phyloP scores from a whole-genome alignment of 176 grass and related monocot species.

The Puya raimondii region DNA sequence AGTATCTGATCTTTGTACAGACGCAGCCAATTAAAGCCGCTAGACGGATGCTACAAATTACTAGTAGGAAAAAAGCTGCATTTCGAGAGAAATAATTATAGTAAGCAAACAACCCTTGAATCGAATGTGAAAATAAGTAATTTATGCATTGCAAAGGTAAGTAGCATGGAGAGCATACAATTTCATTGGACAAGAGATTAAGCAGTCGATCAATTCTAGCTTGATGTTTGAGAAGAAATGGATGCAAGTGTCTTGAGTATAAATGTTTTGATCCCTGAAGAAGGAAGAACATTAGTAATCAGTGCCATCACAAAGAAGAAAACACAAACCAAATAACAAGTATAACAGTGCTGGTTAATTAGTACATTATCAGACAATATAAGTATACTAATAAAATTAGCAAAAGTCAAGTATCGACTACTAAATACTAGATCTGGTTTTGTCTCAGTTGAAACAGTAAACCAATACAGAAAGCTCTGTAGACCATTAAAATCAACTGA shows the following conservation, averaged over 20 bases:
- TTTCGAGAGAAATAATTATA: background rate
- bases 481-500: too few relatives aligned
- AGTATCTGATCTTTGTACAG: background rate
- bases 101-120: background rate
- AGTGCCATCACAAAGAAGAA: background rate
- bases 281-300: conserved; percentile 14
- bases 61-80: background rate
- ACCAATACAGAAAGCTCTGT: too few relatives aligned
- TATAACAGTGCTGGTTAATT: too few relatives aligned
- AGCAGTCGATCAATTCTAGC: conserved; percentile 71
- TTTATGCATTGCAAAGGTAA: background rate
- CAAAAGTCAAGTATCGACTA: too few relatives aligned
- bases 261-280: conserved; percentile 85
- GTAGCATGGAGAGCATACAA: conserved; percentile 40
- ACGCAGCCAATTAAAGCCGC: background rate
- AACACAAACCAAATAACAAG: background rate
- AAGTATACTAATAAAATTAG: too few relatives aligned
- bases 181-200: conserved; percentile 52
- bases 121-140: background rate
- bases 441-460: too few relatives aligned
- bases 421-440: too few relatives aligned
- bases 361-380: too few relatives aligned
- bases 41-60: background rate
- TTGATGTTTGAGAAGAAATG: conserved; percentile 81
- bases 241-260: conserved; percentile 61